Evolutionary conservation across 2,329 filamentous ascomycete species (phyloP), one percentile per base, ranked within the genome.

Genomic region (Alternaria angustiovoidea): DNA sequence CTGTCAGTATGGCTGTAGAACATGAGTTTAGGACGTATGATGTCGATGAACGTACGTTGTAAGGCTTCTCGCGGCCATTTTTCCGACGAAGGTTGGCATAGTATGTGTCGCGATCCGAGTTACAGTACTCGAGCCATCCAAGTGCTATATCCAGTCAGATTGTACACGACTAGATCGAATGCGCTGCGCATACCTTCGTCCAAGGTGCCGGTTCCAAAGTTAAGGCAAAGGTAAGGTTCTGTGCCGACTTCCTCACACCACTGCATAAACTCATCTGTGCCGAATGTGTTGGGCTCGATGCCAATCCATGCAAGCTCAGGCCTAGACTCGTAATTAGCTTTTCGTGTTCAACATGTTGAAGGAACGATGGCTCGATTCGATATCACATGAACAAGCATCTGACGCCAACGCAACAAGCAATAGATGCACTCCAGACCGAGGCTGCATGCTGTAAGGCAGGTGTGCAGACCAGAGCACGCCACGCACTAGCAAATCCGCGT

Each of bases 51-150:
- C 64, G 14, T 72, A 85, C 86, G 60, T 89, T 89, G 79, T 94
- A 94, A 5, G 92, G 92, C 79, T 93, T 86, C 57, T 89, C 84
- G 32, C 87, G 88, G 11, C 92, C 92, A 78, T 95, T 90, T 69
- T 89, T 84, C 12, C 92, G 86, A 32, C 92, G 88, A 51, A 94
- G 82, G 74, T 94, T 94, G 63, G 92, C 92, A 75, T 93, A 95
- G 82, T 94, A 86, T 9, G 90, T 94, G 78, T 94, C 86, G 56
- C 85, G 83, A n/a, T 85, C 87, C 2, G 88, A 89, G 80, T 95
- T 95, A 82, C 92, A 95, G 81, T 95, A 95, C 75, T 95, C 92
- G 20, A 95, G 83, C 92, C 92, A 95, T 11, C 85, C 91, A 32
- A 94, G 83, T 36, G 86, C 86, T 86, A 65, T 49, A 48, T 36